phyloP scores from a whole-genome alignment of 768 basidiomycete genomes.

The Lepiota subincarnata region DNA sequence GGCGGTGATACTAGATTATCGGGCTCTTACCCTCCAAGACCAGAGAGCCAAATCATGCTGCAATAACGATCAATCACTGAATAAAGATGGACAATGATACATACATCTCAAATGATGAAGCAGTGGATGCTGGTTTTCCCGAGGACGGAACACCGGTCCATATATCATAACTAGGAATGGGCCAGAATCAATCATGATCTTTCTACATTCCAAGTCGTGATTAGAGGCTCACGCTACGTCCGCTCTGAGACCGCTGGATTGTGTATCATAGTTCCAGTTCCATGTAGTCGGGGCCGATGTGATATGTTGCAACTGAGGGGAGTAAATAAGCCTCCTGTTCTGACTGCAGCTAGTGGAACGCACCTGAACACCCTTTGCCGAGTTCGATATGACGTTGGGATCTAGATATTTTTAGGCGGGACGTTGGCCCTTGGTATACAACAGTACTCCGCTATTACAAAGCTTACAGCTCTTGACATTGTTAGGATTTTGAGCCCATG shows the following conservation, averaged over 20 bases:
- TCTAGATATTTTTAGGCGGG: slow-evolving; percentile 24
- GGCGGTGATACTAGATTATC: not conserved
- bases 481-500: slow-evolving; percentile 47
- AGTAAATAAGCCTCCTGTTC: not conserved
- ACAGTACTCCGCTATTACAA: not conserved
- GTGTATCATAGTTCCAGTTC: slow-evolving; percentile 44
- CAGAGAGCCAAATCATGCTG: slow-evolving; percentile 63
- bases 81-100: slow-evolving; percentile 13
- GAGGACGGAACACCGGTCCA: slow-evolving; percentile 43
- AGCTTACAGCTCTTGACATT: slow-evolving; percentile 53
- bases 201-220: not conserved
- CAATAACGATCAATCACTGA: not conserved
- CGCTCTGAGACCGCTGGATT: slow-evolving; percentile 44
- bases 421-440: no score
- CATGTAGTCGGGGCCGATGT: slow-evolving; percentile 45
- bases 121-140: slow-evolving; percentile 41
- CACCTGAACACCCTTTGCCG: slow-evolving; percentile 47
- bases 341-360: not conserved
- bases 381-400: slow-evolving; percentile 44
- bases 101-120: slow-evolving; percentile 52
- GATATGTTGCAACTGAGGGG: slow-evolving; percentile 34
- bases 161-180: slow-evolving; percentile 41
- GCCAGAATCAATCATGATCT: not conserved
- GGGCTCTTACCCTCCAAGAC: slow-evolving; percentile 42
- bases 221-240: slow-evolving; percentile 32